Evolutionary conservation across 169 alveolate species (phyloP), one percentile per base, ranked within the genome.

Genomic region (Eimeria necatrix): DNA sequence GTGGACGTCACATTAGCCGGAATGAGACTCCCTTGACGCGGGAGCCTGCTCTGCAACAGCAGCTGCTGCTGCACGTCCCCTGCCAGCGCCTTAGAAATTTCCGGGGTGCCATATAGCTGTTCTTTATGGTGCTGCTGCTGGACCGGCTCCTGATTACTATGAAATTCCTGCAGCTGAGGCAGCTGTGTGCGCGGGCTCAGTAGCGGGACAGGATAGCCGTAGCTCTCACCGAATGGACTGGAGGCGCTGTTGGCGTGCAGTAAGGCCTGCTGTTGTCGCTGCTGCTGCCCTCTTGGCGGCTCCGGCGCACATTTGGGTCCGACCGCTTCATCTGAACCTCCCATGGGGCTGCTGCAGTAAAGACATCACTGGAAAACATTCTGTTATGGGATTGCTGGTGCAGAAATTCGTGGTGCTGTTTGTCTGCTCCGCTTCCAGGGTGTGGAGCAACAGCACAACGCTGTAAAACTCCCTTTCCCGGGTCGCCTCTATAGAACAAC

Each of bases 31-130:
- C 49, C 52, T 18, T 26, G 61, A 61, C 71, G 68, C 88, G 18
- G 49, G 26, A 48, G 88, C 51, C 70, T 80, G 48, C 41, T 51
- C n/a, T 80, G 88, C 70, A 80, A 68, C 88, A 80, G 70, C 88
- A 80, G 61, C 70, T 80, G 88, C 88, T 80, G 88, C 88, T 80
- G 88, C 88, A 80, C 56, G 49, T 48, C 70, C 70, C 88, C 88
- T 3, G 70, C 70, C 22, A 10, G 88, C 48, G 88, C 88, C n/a
- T 51, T 41, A 6, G 88, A 51, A 41, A 68, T 48, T 48, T 68
- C 49, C 16, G 2, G 70, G 7, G 88, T 8, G 22, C 16, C 88
- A 48, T 48, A 20, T 8, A 5, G 70, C 71, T 49, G 88, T 41
- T 80, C 71, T 2, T 80, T 24, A 12, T 80, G 88, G 48, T 80